Base-by-base conservation (phyloP, 768 basidiomycete genomes). In the Cystobasidium ongulense region DNA sequence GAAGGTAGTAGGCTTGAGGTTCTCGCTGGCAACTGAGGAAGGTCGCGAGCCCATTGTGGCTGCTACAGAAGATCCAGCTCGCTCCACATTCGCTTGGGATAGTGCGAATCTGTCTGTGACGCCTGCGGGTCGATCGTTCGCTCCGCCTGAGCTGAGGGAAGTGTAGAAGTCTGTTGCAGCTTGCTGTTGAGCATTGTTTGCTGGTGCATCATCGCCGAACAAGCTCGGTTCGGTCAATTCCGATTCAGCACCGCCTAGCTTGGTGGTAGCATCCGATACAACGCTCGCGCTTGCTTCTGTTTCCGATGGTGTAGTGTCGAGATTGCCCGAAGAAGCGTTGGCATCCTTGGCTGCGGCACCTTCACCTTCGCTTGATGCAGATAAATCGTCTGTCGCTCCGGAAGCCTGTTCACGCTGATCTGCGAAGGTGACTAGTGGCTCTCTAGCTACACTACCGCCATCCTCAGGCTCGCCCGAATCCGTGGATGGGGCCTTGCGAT, bases 41-140 rank as follows among this genome's bases (percentile, higher is more conserved):
- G 92, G 88, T 1, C 91, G 85, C 1, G 91, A 93, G n/a, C 95
- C 95, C 31, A 91, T 85, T 0, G 95, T 99, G 0, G 95, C 95
- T 23, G 94, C 95, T 17, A 94, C 92, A 1, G 91, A 92, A 0
- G 93, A 94, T 78, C 92, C 92, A 35, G 68, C 68, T 21, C 68
- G 53, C 21, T 71, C 68, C 5, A 71, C 33, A 38, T 71, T 36
- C 89, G 81, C 2, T 86, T 38, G 61, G 31, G 63, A 36, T 65
- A 76, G 29, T 25, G 10, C 86, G 73, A 89, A 77, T 88, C 90
- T 62, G 85, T 87, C 0, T 92, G 92, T 4, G 93, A 85, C 36
- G 84, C 65, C 80, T 81, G 1, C 25, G 17, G 82, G 82, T 18
- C 84, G 76, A 0, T 81, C 81, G 29, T 80, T 76, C 4, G 76